These are phyloP conservation scores for Eutypella sp. DNA, from an alignment of 2,329 filamentous ascomycete species.

Conservation along the genomic window DNA sequence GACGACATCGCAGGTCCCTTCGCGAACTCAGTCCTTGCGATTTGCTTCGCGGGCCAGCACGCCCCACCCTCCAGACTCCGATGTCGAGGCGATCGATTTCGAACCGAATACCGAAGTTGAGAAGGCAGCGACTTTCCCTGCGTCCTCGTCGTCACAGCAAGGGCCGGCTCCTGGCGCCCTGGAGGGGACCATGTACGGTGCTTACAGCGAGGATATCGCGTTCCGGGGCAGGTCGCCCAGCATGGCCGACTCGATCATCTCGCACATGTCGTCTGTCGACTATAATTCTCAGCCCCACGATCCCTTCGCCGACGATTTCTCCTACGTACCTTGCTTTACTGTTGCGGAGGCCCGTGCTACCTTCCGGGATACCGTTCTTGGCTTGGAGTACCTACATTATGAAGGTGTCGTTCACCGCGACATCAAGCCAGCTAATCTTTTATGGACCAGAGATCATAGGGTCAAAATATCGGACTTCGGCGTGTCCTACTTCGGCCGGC, in stretches of 20 bases:
- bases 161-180: constrained; percentile 51
- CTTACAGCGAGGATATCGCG: constrained; percentile 56
- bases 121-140: constrained; percentile 47
- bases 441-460: constrained; percentile 77
- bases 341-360: constrained; percentile 74
- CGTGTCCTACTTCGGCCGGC: constrained; percentile 91
- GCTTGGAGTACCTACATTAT: constrained; percentile 88
- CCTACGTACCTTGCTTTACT: constrained; percentile 90
- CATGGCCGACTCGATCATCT: constrained; percentile 70
- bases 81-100: constrained; percentile 25
- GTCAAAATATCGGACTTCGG: constrained; percentile 99
- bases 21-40: constrained; percentile 41
- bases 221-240: constrained; percentile 70
- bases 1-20: constrained; percentile 42
- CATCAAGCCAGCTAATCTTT: constrained; percentile 84
- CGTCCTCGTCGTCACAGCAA: constrained; percentile 47
- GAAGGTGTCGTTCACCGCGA: constrained; percentile 80
- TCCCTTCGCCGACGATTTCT: constrained; percentile 77
- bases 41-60: constrained; percentile 33
- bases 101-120: constrained; percentile 48
- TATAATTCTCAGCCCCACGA: constrained; percentile 55
- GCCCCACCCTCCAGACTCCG: constrained; percentile 29
- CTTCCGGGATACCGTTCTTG: constrained; percentile 89
- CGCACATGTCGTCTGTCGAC: constrained; percentile 63
- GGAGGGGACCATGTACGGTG: constrained; percentile 73